Conservation (phyloP, 208 protist species). For the Novymonas esmeraldas region DNA sequence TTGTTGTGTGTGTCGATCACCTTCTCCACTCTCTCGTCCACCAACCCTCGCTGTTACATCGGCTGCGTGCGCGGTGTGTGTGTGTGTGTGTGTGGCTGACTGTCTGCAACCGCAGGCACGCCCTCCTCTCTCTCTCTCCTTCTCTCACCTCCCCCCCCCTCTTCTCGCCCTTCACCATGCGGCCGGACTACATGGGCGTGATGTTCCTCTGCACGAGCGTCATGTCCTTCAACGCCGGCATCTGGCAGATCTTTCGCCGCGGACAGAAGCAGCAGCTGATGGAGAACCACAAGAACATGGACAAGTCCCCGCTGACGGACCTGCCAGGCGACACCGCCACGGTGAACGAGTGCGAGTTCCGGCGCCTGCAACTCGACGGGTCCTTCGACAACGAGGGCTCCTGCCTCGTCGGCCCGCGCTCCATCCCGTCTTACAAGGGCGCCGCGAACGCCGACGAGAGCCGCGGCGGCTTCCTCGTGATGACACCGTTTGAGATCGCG, state of each 20-base stretch:
- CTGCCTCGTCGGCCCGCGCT: constrained; percentile 82
- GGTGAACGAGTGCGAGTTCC: constrained; percentile 74
- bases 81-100: too few species aligned
- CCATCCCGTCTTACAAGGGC: constrained; percentile 81
- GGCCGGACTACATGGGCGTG: constrained; percentile 85
- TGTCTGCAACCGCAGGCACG: too few species aligned
- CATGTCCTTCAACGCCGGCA: constrained; percentile 88
- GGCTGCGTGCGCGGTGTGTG: too few species aligned
- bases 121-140: neutral
- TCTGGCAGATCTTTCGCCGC: constrained; percentile 87
- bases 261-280: constrained; percentile 76
- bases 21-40: too few species aligned
- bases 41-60: too few species aligned
- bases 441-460: constrained; percentile 74
- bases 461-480: constrained; percentile 82
- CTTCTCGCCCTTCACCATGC: constrained; percentile 36
- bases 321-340: constrained; percentile 45
- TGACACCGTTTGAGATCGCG: constrained; percentile 87
- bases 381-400: constrained; percentile 89
- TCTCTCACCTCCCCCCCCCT: neutral
- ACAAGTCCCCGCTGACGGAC: constrained; percentile 51
- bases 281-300: constrained; percentile 82
- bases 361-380: constrained; percentile 57
- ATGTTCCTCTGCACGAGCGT: constrained; percentile 82
- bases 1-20: too few species aligned